Evolutionary conservation across 2,329 filamentous ascomycete species (phyloP), one percentile per base, ranked within the genome.

Genomic region (Onygenales sp.): DNA sequence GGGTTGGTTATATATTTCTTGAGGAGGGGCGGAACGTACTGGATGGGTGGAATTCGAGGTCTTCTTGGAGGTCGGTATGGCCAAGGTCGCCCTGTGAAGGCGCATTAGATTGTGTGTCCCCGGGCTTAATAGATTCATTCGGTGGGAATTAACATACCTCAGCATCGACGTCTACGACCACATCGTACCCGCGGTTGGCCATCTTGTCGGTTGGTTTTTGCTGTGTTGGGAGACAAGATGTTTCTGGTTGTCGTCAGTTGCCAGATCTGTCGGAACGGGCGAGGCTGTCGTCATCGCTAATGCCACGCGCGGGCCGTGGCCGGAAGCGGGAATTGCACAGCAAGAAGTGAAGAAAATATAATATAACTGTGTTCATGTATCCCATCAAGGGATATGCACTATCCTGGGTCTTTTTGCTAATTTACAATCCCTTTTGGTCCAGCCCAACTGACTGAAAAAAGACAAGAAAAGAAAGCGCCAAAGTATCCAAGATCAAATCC

Each of bases 11-110:
- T 43, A 27, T 43, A 6, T 53, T 36, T 43, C 21, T 27, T 27
- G 21, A 27, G 14, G 45, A 14, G 45, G 37, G 13, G 45, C 9
- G 42, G 43, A 42, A 63, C 74, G 61, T 74, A 84, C 82, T 84
- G 60, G 91, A 96, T 67, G 84, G 87, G 79, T 98, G 93, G 77
- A 98, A 98, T 80, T 97, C 93, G 69, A 98, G 90, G 74, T 97
- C 93, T 71, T 96, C 92, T 77, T 96, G 90, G 27, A 98, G 86
- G 71, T 98, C 93, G 54, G 93, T 98, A 74, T 96, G 91, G 65
- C 93, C 93, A 68, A 98, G 84, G 74, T 98, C 93, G 65, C 92
- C 92, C 91, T 97, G 68, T 55, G 33, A 32, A 34, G 43, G 46
- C 31, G 37, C 37, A 40, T 11, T 40, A 40, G 14, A 14, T 40